Percentiles rank a stretch among this genome's conserved stretches.
Evolutionary conservation across 495 filamentous ascomycete genomes (phyloP).

Genomic region (Penicillium odoratum): DNA sequence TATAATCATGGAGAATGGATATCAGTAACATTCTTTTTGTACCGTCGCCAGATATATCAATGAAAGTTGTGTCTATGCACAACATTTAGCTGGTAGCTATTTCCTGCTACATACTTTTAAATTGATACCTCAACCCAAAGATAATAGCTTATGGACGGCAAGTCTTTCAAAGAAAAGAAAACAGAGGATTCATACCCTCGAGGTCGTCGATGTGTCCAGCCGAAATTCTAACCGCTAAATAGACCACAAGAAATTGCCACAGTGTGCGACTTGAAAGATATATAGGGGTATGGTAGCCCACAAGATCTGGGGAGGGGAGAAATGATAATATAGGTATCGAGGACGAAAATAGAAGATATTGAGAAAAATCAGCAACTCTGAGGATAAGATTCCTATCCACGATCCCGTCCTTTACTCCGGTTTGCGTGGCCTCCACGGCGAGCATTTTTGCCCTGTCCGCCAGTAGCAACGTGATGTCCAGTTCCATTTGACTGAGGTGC

Average conservation of each 20-base stretch:
- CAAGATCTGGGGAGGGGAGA: background rate
- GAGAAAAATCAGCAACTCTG: background rate
- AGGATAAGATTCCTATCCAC: constrained; percentile 2
- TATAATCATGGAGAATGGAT: background rate
- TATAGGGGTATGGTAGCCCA: background rate
- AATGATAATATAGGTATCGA: background rate
- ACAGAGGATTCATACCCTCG: background rate
- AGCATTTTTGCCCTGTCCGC: constrained; percentile 9
- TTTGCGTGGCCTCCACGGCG: constrained; percentile 21
- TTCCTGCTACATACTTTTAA: too few species aligned
- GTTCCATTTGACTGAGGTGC: constrained; percentile 4
- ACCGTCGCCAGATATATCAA: background rate
- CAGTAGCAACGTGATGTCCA: constrained; percentile 9
- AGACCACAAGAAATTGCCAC: background rate
- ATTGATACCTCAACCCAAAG: too few species aligned
- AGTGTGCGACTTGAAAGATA: background rate
- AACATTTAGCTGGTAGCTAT: background rate
- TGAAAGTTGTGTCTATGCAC: background rate
- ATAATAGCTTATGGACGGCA: too few species aligned
- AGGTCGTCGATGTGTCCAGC: background rate
- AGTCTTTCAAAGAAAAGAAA: background rate
- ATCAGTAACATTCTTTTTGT: too few species aligned
- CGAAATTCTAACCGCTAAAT: background rate
- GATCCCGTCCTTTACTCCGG: constrained; percentile 19
- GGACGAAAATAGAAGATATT: background rate